A percentile compares a stretch with the other conserved stretches of the same genome.
phyloP scores from a whole-genome alignment of 352 stramenopile species.

The Globisporangium nunn region DNA sequence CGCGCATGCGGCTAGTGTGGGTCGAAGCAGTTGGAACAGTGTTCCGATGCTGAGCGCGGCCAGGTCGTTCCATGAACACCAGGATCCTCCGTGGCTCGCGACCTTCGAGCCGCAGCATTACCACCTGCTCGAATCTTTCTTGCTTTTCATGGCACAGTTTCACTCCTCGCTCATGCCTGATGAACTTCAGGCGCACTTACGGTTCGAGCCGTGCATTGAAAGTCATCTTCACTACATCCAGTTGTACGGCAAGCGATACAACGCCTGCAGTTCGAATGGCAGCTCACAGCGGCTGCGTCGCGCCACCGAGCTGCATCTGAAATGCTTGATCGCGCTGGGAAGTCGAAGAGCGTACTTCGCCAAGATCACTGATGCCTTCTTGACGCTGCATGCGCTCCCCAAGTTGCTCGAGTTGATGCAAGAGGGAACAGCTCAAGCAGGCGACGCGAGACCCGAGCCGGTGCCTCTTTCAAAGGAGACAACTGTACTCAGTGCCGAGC shows the following conservation, averaged over 20 bases:
- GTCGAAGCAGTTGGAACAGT: not conserved
- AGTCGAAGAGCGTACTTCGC: slow-evolving; percentile 20
- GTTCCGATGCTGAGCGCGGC: not conserved
- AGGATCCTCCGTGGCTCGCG: slow-evolving; percentile 2
- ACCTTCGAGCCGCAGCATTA: slow-evolving; percentile 7
- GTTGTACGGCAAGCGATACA: slow-evolving; percentile 19
- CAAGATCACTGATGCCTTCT: slow-evolving; percentile 26
- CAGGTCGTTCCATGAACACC: not conserved
- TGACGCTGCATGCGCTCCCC: slow-evolving; percentile 12
- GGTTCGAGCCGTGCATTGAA: slow-evolving; percentile 21
- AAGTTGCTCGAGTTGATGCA: slow-evolving; percentile 18
- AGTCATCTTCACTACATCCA: slow-evolving; percentile 24
- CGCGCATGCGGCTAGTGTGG: not conserved
- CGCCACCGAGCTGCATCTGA: slow-evolving; percentile 24
- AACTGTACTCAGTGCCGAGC: not conserved
- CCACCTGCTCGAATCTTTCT: slow-evolving; percentile 17
- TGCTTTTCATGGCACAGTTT: slow-evolving; percentile 22
- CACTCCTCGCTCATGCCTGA: slow-evolving; percentile 20
- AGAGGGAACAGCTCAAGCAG: not conserved
- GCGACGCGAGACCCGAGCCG: too few relatives aligned
- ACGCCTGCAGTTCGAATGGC: slow-evolving; percentile 10
- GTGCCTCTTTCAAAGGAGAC: not conserved
- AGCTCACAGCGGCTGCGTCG: slow-evolving; percentile 12
- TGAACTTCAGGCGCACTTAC: slow-evolving; percentile 3
- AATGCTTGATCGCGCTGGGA: slow-evolving; percentile 29